These are phyloP conservation scores for Lasiosphaeriaceae sp. DNA, from an alignment of 495 filamentous ascomycete species.

Conservation along the genomic window DNA sequence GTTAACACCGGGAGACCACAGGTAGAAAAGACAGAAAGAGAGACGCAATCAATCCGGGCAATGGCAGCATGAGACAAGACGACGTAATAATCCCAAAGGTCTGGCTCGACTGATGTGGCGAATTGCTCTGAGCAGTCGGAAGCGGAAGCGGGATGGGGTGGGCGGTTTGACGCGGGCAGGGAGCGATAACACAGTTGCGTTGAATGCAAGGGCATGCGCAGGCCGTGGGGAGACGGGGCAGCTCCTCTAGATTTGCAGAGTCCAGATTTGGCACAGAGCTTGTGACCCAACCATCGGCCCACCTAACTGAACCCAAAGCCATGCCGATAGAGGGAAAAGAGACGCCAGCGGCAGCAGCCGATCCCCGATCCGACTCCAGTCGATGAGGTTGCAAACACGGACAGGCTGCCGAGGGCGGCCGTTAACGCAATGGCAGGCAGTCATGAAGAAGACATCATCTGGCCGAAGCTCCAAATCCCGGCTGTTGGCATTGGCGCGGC, in stretches of 20 bases:
- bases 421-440: too few relatives aligned
- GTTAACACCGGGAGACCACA: background rate
- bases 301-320: background rate
- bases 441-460: too few relatives aligned
- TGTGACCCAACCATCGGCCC: background rate
- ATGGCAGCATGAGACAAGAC: background rate
- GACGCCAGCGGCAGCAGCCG: too few relatives aligned
- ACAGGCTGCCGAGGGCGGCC: too few relatives aligned
- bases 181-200: background rate
- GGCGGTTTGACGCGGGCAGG: background rate
- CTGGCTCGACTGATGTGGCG: background rate
- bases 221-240: background rate
- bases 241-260: background rate
- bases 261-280: background rate
- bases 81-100: background rate
- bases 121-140: background rate
- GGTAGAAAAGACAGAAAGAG: background rate
- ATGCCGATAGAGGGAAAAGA: background rate
- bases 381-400: too few relatives aligned
- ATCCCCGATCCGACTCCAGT: background rate
- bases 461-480: background rate
- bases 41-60: background rate
- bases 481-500: slow-evolving; percentile 8
- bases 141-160: background rate
- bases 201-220: slow-evolving; percentile 1